Evolutionary conservation across 768 basidiomycete species (phyloP).

Genomic region (Podaxis pistillaris): DNA sequence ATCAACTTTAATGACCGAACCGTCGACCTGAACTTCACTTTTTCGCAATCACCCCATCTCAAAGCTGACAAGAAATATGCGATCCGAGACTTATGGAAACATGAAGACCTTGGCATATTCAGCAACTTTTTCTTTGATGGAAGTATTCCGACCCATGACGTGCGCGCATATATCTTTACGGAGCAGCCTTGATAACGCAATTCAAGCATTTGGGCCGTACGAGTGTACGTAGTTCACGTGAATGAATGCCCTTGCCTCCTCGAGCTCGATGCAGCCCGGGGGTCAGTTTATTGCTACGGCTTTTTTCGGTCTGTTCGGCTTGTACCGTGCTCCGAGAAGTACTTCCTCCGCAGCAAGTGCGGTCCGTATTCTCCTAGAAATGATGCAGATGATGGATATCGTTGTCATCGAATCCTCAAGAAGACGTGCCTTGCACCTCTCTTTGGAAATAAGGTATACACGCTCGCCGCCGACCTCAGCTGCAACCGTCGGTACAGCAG

Average conservation of each 20-base stretch:
- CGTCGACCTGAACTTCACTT: conserved; percentile 28
- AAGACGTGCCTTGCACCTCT: neutral
- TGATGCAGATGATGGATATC: neutral
- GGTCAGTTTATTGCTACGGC: neutral
- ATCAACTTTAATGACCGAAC: conserved; percentile 29
- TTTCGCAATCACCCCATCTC: conserved; percentile 27
- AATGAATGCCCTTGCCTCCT: neutral
- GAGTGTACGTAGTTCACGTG: neutral
- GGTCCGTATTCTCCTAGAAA: conserved; percentile 2
- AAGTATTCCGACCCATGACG: conserved; percentile 26
- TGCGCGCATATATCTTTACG: conserved; percentile 27
- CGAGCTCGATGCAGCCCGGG: neutral
- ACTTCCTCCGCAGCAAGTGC: conserved; percentile 2
- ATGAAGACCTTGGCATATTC: conserved; percentile 24
- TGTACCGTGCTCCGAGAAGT: neutral
- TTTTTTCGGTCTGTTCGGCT: neutral
- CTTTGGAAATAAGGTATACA: conserved; percentile 13
- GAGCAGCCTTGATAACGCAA: conserved; percentile 18
- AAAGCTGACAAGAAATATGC: conserved; percentile 25
- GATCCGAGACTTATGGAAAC: conserved; percentile 28
- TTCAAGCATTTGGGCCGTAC: neutral
- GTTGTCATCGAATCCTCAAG: neutral
- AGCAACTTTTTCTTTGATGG: conserved; percentile 26
- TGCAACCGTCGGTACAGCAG: neutral
- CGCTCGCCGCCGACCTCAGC: neutral